Evolutionary conservation across 768 basidiomycete genomes (phyloP), one percentile per base, ranked within the genome.

Genomic region (Termitomyces sp.): DNA sequence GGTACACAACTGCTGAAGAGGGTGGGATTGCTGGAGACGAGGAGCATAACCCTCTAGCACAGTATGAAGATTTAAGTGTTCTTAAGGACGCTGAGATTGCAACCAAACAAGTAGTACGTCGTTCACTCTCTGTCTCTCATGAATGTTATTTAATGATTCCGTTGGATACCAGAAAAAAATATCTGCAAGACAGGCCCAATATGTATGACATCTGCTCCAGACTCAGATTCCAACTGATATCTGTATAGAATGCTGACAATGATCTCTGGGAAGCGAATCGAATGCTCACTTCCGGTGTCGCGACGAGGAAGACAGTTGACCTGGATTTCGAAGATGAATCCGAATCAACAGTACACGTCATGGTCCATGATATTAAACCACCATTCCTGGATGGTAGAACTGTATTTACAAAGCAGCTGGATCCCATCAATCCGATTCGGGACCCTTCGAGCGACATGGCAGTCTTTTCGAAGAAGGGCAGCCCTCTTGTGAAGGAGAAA

Each of bases 181-280:
- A 17, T 96, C 94, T 1, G 97, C 97, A 5, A 79, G 88, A 56
- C 95, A 98, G 71, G 95, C 95, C 0, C 95, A 98, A 85, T 97
- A 94, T 69, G 93, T 94, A 63, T 64, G 90, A 76, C 5, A 35
- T 43, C 35, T 11, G 10, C 5, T 35, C 3, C 23, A 27, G 28
- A 32, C 16, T 14, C 34, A 3, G 21, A 25, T 17, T 37, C 2
- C 17, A 5, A 39, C 59, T 69, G 42, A 65, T 64, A 64, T 34
- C 9, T 42, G 6, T 19, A 57, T 66, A 95, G 91, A 98, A 98
- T 64, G 93, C 93, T 23, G 97, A 99, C 70, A 98, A 97, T 65
- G 97, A 99, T 65, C 75, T 96, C 11, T 99, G 97, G 97, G 97
- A 99, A 76, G 91, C 91, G 8, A 98, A 98, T 67, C 91, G 96